These are phyloP conservation scores for Seiridium unicorne DNA, from an alignment of 2,329 filamentous ascomycete genomes.

Conservation along the genomic window DNA sequence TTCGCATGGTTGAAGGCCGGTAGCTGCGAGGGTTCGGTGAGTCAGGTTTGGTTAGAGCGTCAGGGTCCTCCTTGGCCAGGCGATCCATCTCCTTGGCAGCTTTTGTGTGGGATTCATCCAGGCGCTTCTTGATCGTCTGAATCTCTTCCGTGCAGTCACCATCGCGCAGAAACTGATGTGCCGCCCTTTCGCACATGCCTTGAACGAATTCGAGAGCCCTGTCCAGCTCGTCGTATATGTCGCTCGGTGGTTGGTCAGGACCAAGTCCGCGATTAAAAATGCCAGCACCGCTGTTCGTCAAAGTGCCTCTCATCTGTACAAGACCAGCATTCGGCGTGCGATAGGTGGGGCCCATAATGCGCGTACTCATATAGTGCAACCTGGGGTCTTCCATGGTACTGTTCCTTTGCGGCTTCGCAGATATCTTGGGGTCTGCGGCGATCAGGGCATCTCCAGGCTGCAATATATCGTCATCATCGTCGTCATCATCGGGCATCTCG, in stretches of 20 bases:
- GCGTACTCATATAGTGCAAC: slow-evolving; percentile 36
- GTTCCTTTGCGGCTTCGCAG: slow-evolving; percentile 9
- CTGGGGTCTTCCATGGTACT: slow-evolving; percentile 22
- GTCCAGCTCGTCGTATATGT: slow-evolving; percentile 72
- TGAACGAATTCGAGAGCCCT: slow-evolving; percentile 78
- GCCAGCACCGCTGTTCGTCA: slow-evolving; percentile 16
- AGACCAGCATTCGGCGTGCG: slow-evolving; percentile 23
- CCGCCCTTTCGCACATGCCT: slow-evolving; percentile 78
- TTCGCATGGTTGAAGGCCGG: slow-evolving; percentile 52
- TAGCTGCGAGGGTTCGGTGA: slow-evolving; percentile 45
- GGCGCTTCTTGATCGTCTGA: slow-evolving; percentile 62
- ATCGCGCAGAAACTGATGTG: slow-evolving; percentile 85
- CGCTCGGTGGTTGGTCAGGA: slow-evolving; percentile 24
- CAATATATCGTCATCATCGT: slow-evolving; percentile 30
- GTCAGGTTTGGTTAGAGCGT: slow-evolving; percentile 14
- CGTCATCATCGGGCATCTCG: slow-evolving; percentile 52
- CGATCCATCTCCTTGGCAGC: slow-evolving; percentile 60
- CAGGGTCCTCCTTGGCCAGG: slow-evolving; percentile 49
- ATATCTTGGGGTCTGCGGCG: slow-evolving; percentile 16
- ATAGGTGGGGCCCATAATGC: slow-evolving; percentile 32
- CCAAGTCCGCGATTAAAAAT: slow-evolving; percentile 20
- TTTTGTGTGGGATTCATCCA: slow-evolving; percentile 61
- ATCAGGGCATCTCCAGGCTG: slow-evolving; percentile 22
- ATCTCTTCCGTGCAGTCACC: slow-evolving; percentile 82
- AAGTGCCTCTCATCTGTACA: slow-evolving; percentile 14